These are phyloP conservation scores for Backusella liffmaniae DNA, from an alignment of 192 early-diverging fungal species.

Conservation along the genomic window DNA sequence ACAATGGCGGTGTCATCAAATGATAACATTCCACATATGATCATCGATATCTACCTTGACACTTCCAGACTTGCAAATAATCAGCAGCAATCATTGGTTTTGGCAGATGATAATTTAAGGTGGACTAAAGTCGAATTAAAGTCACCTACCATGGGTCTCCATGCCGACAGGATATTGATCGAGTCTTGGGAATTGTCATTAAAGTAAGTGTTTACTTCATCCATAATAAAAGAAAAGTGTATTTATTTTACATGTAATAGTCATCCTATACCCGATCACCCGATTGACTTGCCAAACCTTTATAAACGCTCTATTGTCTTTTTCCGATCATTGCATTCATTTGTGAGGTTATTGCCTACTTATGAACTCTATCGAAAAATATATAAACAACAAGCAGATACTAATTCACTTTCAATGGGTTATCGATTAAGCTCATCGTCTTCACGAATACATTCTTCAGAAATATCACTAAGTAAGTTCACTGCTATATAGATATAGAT, in stretches of 20 bases:
- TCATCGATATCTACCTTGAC: conserved; percentile 84
- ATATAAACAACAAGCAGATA: conserved; percentile 42
- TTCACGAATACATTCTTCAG: conserved; percentile 42
- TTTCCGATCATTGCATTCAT: conserved; percentile 81
- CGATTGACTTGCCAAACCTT: conserved; percentile 75
- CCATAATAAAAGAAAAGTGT: neutral
- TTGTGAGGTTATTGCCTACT: conserved; percentile 77
- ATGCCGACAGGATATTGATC: neutral
- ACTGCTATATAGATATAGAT: neutral
- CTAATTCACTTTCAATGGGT: conserved; percentile 52
- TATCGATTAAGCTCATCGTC: conserved; percentile 63
- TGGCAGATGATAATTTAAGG: conserved; percentile 13
- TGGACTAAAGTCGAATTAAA: neutral
- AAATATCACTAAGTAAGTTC: conserved; percentile 69
- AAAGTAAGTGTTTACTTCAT: neutral
- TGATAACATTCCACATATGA: conserved; percentile 62
- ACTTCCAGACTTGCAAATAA: conserved; percentile 44
- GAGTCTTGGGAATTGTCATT: conserved; percentile 16
- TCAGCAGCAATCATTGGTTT: conserved; percentile 3
- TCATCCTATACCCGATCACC: conserved; percentile 47
- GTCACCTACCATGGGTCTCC: neutral
- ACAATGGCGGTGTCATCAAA: conserved; percentile 45
- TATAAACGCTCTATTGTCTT: conserved; percentile 92
- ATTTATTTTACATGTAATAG: conserved; percentile 18
- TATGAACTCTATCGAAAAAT: conserved; percentile 35